Evolutionary conservation across 768 basidiomycete genomes (phyloP), one percentile per base, ranked within the genome.

Genomic region (Rossbeevera mucosa): DNA sequence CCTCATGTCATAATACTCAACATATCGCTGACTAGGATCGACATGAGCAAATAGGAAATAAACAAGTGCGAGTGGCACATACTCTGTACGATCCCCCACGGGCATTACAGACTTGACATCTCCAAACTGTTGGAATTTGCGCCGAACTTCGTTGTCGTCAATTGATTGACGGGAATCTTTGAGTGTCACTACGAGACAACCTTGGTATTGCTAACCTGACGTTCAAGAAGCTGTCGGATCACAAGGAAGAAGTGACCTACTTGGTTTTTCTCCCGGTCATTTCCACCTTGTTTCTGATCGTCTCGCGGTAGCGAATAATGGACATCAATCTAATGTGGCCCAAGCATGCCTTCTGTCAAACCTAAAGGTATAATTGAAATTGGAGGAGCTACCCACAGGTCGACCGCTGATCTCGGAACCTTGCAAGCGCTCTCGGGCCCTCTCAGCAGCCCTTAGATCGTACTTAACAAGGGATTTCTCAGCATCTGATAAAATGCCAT

Each of bases 291-390:
- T 78, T 79, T 70, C 56, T 88, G 82, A 50, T 96, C 91, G 60
- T 90, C 91, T 56, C 91, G 85, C 11, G 96, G 96, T 25, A 98
- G 74, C 24, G 93, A 95, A 74, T 94, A 99, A 68, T 99, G 96
- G 0, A 99, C 94, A 73, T 99, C 96, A 67, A 98, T 98, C 95
- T 96, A 64, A 20, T 21, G 43, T 40, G 49, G 36, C 38, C 28
- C 47, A 59, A 44, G 16, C 50, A 44, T 26, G 44, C 16, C 33
- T 56, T 52, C 49, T 28, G 50, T 47, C 44, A 52, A 16, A 41
- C 31, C 26, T 44, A 53, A 51, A n/a, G 21, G 4, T n/a, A 44
- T 33, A 28, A 18, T 26, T 25, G n/a, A 14, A 40, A 45, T 18
- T 36, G n/a, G n/a, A 31, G 44, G 13, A 9, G 28, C n/a, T 16